Evolutionary conservation across 768 basidiomycete species (phyloP), one percentile per base, ranked within the genome.

Genomic region (Trametes coccinea): DNA sequence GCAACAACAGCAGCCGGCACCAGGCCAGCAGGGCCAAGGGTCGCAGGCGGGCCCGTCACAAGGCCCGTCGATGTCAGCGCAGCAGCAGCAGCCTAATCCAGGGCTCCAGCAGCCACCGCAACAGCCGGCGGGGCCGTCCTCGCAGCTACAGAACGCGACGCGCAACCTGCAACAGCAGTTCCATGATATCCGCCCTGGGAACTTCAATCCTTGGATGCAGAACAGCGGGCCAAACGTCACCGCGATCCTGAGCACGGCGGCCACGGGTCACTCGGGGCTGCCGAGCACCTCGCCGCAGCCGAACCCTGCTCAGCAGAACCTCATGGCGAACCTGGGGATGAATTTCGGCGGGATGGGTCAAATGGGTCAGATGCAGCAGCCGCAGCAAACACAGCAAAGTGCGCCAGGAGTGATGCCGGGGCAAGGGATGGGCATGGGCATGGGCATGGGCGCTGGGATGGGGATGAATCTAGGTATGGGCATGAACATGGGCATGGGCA

Each of bases 1-100:
- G 22, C 56, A 56, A 1, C 67, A 69, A 41, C 59, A 60, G 39
- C 71, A 71, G 44, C 60, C 53, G 14, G 59, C 57, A 22, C 66
- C 63, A 51, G 67, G 43, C 48, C 70, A 60, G 57, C 54, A 34
- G 30, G 69, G 69, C 49, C 66, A 22, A 22, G 22, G 22, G 22
- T 22, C 64, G 39, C 59, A 62, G 47, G 2, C 48, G 14, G 59
- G 55, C 5, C n/a, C 54, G 5, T 47, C 37, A 56, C 51, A 56
- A 31, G 68, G 68, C 61, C 48, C 59, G 41, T 48, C 69, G 66
- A 5, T 4, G n/a, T 16, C 41, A 43, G 41, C 9, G 10, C 41
- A 43, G 14, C 41, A 13, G 64, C 68, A 62, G 46, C 53, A 53
- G 50, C 52, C 31, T 29, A 40, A 56, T 27, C 2, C 33, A 30